Evolutionary conservation across 2,329 filamentous ascomycete genomes (phyloP).

Genomic region (Lasiodiplodia citricola): DNA sequence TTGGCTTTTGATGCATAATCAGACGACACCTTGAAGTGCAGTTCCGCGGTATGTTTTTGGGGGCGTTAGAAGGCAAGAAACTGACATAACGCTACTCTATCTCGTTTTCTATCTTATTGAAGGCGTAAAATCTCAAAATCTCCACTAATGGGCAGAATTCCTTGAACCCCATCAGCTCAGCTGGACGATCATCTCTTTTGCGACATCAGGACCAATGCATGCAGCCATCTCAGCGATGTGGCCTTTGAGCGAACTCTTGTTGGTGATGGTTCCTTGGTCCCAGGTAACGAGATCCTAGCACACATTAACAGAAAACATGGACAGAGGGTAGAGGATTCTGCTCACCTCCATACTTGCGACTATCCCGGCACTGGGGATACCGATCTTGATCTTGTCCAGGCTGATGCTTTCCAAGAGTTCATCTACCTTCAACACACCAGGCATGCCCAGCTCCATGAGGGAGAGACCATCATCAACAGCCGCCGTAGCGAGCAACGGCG

Average conservation of each 20-base stretch:
- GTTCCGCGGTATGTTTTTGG: background rate
- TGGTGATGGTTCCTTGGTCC: slow-evolving; percentile 58
- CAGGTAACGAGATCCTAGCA: slow-evolving; percentile 64
- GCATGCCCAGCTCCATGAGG: slow-evolving; percentile 68
- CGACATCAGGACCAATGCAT: slow-evolving; percentile 66
- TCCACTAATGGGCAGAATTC: background rate
- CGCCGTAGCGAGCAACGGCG: slow-evolving; percentile 38
- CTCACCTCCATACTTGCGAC: slow-evolving; percentile 43
- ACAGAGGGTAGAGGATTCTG: slow-evolving; percentile 2
- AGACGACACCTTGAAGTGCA: background rate
- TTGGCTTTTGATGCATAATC: background rate
- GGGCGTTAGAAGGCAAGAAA: too few species aligned
- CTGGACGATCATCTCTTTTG: slow-evolving; percentile 60
- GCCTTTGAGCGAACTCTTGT: slow-evolving; percentile 62
- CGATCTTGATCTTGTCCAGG: slow-evolving; percentile 64
- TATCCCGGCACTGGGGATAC: slow-evolving; percentile 43
- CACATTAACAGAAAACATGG: slow-evolving; percentile 38
- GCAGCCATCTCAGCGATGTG: slow-evolving; percentile 71
- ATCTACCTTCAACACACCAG: slow-evolving; percentile 65
- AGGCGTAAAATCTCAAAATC: background rate
- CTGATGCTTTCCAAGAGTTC: slow-evolving; percentile 60
- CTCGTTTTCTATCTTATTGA: background rate
- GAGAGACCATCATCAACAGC: slow-evolving; percentile 47
- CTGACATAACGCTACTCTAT: background rate
- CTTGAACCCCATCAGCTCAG: background rate